Conservation (phyloP, 176 grass and related monocot genomes). For the Thinopyrum elongatum region DNA sequence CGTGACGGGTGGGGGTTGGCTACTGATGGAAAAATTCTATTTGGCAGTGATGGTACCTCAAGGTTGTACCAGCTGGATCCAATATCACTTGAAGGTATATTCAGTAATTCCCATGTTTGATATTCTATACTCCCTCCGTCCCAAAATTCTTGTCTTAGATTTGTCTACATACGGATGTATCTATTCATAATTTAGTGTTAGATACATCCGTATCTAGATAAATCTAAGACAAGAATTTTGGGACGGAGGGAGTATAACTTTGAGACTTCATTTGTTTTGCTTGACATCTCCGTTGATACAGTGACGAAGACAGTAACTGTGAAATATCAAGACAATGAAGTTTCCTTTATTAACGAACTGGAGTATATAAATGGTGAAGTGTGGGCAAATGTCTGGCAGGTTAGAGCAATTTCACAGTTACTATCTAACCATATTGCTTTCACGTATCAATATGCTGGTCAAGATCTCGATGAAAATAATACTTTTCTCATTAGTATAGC, state of each 20-base stretch:
- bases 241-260: too few species aligned
- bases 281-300: constrained; percentile 47
- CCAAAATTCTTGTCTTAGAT: too few species aligned
- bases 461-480: neutral
- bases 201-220: too few species aligned
- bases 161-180: too few species aligned
- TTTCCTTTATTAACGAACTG: constrained; percentile 81
- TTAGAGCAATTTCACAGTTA: constrained; percentile 35
- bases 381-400: constrained; percentile 98
- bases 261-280: neutral
- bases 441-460: neutral
- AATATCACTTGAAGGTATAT: constrained; percentile 50
- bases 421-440: neutral
- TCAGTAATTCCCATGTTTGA: neutral
- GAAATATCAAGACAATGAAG: constrained; percentile 69
- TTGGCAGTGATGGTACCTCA: constrained; percentile 91
- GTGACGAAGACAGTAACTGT: constrained; percentile 69
- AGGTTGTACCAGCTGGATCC: constrained; percentile 77
- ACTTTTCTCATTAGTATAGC: neutral
- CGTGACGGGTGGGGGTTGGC: constrained; percentile 85
- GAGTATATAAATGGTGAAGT: constrained; percentile 95
- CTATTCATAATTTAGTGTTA: too few species aligned
- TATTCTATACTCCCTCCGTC: too few species aligned
- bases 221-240: too few species aligned
- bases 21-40: constrained; percentile 89